Evolutionary conservation across 345 rosid genomes (phyloP).

Genomic region (Hibiscus syriacus): DNA sequence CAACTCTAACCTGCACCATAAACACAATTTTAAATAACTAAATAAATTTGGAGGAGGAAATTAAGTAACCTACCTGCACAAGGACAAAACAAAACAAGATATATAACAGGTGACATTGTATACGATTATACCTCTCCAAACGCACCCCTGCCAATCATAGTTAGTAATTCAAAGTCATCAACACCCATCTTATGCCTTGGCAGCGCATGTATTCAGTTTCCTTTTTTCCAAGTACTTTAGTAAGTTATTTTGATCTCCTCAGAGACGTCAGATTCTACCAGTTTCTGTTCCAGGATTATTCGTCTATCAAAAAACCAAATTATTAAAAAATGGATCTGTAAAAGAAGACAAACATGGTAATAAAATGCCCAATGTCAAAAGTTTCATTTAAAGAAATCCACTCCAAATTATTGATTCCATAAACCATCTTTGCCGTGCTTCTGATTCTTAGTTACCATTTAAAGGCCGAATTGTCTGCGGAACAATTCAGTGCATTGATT

Average conservation of each 20-base stretch:
- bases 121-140: no score
- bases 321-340: neutral
- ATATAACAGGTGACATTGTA: neutral
- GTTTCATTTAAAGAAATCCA: neutral
- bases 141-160: no score
- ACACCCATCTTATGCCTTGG: no score
- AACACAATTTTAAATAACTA: slow-evolving; percentile 7
- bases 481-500: no score
- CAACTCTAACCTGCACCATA: slow-evolving; percentile 78
- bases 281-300: slow-evolving; percentile 63
- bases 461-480: no score
- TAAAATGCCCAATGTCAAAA: neutral
- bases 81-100: neutral
- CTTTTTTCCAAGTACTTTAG: slow-evolving; percentile 84
- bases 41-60: neutral
- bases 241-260: slow-evolving; percentile 89
- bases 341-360: neutral
- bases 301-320: slow-evolving; percentile 38
- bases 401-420: no score
- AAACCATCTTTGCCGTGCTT: no score
- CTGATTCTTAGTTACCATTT: no score
- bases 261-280: slow-evolving; percentile 93
- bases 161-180: no score
- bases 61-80: neutral
- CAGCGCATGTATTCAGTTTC: no score